phyloP scores from a whole-genome alignment of 2,329 filamentous ascomycete species.

The Pseudophaeomoniella oleicola region DNA sequence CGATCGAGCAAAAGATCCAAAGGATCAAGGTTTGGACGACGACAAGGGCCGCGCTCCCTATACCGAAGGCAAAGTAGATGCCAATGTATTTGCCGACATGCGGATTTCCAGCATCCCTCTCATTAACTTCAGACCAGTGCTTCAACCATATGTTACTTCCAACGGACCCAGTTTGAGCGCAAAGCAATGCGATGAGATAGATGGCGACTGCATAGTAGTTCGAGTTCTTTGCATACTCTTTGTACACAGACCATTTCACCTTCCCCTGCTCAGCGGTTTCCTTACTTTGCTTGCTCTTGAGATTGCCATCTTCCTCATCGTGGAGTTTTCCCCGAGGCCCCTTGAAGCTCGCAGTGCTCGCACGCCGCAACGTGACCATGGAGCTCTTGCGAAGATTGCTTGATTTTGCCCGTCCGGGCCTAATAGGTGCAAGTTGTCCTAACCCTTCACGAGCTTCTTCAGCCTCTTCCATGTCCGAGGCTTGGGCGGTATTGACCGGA shows the following conservation, averaged over 20 bases:
- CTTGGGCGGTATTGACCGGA: slow-evolving; percentile 34
- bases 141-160: slow-evolving; percentile 88
- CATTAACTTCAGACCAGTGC: slow-evolving; percentile 74
- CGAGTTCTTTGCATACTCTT: slow-evolving; percentile 87
- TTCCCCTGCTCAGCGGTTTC: slow-evolving; percentile 90
- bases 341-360: slow-evolving; percentile 80
- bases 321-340: slow-evolving; percentile 70
- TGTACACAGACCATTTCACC: slow-evolving; percentile 93
- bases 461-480: slow-evolving; percentile 37
- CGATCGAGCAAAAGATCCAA: slow-evolving; percentile 99
- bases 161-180: slow-evolving; percentile 69
- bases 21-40: slow-evolving; percentile 85
- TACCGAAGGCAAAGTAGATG: slow-evolving; percentile 87
- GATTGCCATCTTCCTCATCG: slow-evolving; percentile 56
- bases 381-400: slow-evolving; percentile 43
- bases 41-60: slow-evolving; percentile 71
- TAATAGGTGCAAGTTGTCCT: slow-evolving; percentile 64
- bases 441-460: slow-evolving; percentile 55
- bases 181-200: slow-evolving; percentile 63
- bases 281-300: slow-evolving; percentile 73
- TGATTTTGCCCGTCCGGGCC: slow-evolving; percentile 35
- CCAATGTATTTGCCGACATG: slow-evolving; percentile 81
- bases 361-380: slow-evolving; percentile 68
- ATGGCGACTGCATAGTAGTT: slow-evolving; percentile 71
- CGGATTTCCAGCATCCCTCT: slow-evolving; percentile 50